These are phyloP conservation scores for Rhynchosporium agropyri DNA, from an alignment of 2,329 filamentous ascomycete genomes.

Conservation along the genomic window DNA sequence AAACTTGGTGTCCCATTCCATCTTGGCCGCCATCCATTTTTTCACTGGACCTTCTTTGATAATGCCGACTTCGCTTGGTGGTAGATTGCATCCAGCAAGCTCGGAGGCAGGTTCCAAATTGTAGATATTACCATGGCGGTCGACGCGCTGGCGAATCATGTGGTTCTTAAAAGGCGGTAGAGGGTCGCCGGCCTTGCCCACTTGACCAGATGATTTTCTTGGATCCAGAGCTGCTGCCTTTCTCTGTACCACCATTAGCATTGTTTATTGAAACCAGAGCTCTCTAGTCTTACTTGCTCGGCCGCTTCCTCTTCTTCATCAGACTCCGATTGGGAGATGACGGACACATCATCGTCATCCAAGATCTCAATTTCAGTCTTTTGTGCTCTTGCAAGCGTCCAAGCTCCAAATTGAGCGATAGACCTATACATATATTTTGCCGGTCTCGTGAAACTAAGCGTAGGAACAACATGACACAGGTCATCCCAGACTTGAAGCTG, in stretches of 20 bases:
- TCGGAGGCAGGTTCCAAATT: slow-evolving; percentile 66
- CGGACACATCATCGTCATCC: slow-evolving; percentile 75
- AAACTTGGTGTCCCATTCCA: slow-evolving; percentile 74
- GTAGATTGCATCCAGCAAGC: slow-evolving; percentile 66
- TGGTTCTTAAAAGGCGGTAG: slow-evolving; percentile 78
- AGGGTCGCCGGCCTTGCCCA: slow-evolving; percentile 86
- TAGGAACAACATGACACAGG: slow-evolving; percentile 88
- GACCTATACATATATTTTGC: slow-evolving; percentile 96
- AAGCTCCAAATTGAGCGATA: slow-evolving; percentile 90
- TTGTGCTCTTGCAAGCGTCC: slow-evolving; percentile 84
- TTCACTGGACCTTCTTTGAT: slow-evolving; percentile 78
- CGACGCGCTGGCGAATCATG: slow-evolving; percentile 91
- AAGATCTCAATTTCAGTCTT: slow-evolving; percentile 77
- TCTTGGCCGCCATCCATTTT: slow-evolving; percentile 80
- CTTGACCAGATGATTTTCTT: slow-evolving; percentile 40
- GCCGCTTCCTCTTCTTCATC: slow-evolving; percentile 42
- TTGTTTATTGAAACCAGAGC: background rate
- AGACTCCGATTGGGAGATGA: slow-evolving; percentile 65
- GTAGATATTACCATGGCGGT: slow-evolving; percentile 74
- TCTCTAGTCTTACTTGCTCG: slow-evolving; percentile 35
- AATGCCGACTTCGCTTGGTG: slow-evolving; percentile 69
- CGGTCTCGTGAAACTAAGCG: slow-evolving; percentile 92
- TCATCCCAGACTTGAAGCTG: slow-evolving; percentile 97
- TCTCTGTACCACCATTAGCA: slow-evolving; percentile 14
- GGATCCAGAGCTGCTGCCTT: slow-evolving; percentile 23